phyloP scores from a whole-genome alignment of 345 rosid genomes.

The Noccaea caerulescens region DNA sequence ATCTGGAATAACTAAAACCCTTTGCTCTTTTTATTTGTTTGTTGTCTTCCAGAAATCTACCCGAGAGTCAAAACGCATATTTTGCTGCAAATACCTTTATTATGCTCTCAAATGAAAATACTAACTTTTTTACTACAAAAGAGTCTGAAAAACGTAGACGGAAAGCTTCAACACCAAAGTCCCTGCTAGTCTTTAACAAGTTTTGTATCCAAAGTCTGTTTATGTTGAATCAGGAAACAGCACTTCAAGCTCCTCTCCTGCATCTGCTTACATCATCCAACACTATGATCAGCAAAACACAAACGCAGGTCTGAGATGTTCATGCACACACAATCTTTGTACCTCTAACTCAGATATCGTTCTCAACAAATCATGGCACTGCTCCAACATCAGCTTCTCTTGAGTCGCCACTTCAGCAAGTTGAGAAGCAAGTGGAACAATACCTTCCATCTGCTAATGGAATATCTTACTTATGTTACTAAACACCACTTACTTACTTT shows the following conservation, averaged over 20 bases:
- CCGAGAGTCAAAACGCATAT: conserved; percentile 3
- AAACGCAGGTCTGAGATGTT: conserved; percentile 13
- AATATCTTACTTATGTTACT: conserved; percentile 10
- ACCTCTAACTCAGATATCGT: conserved; percentile 63
- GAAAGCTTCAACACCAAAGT: conserved; percentile 2
- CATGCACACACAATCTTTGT: conserved; percentile 13
- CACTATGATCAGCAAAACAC: neutral
- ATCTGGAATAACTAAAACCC: neutral
- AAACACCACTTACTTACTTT: neutral
- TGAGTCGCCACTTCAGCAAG: conserved; percentile 62
- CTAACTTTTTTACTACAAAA: neutral
- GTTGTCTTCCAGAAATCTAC: too few relatives aligned
- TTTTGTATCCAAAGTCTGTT: conserved; percentile 19
- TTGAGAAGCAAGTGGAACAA: conserved; percentile 51
- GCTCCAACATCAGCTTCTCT: conserved; percentile 67
- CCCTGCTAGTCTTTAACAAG: conserved; percentile 7
- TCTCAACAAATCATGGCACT: conserved; percentile 61
- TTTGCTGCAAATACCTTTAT: conserved; percentile 19
- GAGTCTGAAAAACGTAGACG: neutral
- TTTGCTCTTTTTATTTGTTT: conserved; percentile 10
- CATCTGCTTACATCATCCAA: conserved; percentile 51
- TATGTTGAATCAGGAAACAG: conserved; percentile 50
- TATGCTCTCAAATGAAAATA: neutral
- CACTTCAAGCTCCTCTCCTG: conserved; percentile 65
- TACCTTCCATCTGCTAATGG: conserved; percentile 50